A percentile compares a stretch with the other conserved stretches of the same genome.
Conservation (phyloP, 169 alveolate species). For the Cryptosporidium parvum region DNA sequence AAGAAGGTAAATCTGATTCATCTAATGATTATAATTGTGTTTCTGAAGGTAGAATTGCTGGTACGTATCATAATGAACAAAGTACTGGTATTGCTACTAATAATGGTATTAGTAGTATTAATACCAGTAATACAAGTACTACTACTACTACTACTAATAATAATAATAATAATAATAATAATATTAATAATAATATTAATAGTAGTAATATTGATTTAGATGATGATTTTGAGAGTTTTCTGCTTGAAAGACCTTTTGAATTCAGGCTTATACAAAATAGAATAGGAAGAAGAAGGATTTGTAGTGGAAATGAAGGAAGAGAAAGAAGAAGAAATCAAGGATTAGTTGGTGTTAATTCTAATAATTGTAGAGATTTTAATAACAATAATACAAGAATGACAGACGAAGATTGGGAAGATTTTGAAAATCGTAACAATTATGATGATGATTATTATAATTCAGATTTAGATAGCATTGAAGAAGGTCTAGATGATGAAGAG, state of each 20-base stretch:
- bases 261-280: constrained; percentile 9
- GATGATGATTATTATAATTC: neutral
- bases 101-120: neutral
- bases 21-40: neutral
- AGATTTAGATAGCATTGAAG: constrained; percentile 28
- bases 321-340: neutral
- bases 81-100: neutral
- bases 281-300: neutral
- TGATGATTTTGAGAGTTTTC: constrained; percentile 53
- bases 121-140: neutral
- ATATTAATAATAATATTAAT: neutral
- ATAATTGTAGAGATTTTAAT: neutral
- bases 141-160: neutral
- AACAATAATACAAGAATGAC: too few species aligned
- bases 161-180: neutral
- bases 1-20: neutral
- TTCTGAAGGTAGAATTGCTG: neutral
- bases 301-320: neutral
- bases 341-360: too few species aligned
- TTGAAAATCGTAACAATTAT: too few species aligned
- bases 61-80: neutral
- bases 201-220: neutral
- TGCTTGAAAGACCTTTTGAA: constrained; percentile 44
- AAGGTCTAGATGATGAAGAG: constrained; percentile 56
- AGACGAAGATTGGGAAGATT: too few species aligned